phyloP scores from a whole-genome alignment of 192 early-diverging fungal species.

The Kickxella alabastrina region DNA sequence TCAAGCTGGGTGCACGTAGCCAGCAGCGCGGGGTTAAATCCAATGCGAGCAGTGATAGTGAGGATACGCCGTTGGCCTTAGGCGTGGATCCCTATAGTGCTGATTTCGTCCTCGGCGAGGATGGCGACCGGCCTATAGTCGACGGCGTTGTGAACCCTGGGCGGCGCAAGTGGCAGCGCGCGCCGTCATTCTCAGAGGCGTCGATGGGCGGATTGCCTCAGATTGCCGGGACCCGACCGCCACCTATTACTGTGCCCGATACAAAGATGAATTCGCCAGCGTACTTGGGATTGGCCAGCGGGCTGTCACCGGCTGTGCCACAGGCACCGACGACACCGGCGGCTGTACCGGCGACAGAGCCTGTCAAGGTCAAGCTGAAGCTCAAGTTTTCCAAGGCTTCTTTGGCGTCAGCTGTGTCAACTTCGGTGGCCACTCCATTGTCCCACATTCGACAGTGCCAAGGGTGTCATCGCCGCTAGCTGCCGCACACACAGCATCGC shows the following conservation, averaged over 20 bases:
- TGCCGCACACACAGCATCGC: neutral
- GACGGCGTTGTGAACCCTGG: conserved; percentile 1
- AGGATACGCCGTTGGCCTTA: conserved; percentile 41
- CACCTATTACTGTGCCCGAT: conserved; percentile 17
- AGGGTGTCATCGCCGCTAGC: conserved; percentile 32
- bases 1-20: conserved; percentile 23
- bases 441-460: conserved; percentile 11
- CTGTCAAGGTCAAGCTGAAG: conserved; percentile 41
- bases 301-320: neutral
- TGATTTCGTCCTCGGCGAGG: conserved; percentile 8
- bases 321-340: conserved; percentile 21
- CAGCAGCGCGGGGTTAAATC: conserved; percentile 10
- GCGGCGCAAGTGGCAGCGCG: conserved; percentile 12
- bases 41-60: conserved; percentile 37
- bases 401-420: conserved; percentile 9
- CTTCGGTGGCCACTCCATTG: conserved; percentile 12
- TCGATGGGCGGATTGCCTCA: conserved; percentile 3
- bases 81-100: neutral
- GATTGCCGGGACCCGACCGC: conserved; percentile 38
- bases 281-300: conserved; percentile 1
- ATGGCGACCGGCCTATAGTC: neutral
- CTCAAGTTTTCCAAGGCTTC: conserved; percentile 29
- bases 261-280: conserved; percentile 23
- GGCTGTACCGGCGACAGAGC: conserved; percentile 8
- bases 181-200: conserved; percentile 1